phyloP scores from a whole-genome alignment of 768 basidiomycete genomes.

The Collybia sp. region DNA sequence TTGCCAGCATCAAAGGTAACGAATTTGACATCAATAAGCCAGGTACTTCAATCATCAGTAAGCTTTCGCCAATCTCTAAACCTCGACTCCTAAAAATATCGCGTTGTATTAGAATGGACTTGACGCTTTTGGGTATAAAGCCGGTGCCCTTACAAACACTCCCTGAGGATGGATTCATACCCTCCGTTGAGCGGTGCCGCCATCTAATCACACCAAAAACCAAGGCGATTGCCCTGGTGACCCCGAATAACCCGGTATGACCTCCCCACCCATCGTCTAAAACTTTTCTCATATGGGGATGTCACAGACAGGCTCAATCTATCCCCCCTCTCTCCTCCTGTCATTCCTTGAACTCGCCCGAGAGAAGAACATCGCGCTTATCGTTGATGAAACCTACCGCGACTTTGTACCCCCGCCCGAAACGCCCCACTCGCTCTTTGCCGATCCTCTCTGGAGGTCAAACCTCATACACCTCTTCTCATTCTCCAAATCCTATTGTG shows the following conservation, averaged over 20 bases:
- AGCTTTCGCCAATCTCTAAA: conserved; percentile 7
- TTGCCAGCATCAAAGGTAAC: conserved; percentile 1
- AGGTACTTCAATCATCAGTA: conserved; percentile 71
- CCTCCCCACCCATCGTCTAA: too few relatives aligned
- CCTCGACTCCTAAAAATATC: neutral
- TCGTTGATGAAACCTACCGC: conserved; percentile 88
- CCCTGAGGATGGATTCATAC: conserved; percentile 51
- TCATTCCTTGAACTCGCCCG: conserved; percentile 58
- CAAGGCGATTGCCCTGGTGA: conserved; percentile 68
- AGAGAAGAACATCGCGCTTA: conserved; percentile 51
- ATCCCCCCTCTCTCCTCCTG: conserved; percentile 49
- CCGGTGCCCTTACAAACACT: conserved; percentile 49
- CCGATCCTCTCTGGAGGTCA: conserved; percentile 43
- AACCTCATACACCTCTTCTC: conserved; percentile 70
- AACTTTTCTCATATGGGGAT: too few relatives aligned
- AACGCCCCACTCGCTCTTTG: conserved; percentile 55
- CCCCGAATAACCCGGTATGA: conserved; percentile 72
- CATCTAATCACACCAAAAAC: conserved; percentile 53
- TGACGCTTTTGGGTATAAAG: conserved; percentile 58
- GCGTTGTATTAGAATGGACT: conserved; percentile 47
- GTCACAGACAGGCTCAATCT: conserved; percentile 63
- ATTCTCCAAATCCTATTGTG: conserved; percentile 75
- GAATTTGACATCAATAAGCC: neutral
- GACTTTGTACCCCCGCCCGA: conserved; percentile 55
- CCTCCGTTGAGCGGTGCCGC: conserved; percentile 46